Evolutionary conservation across 2,329 filamentous ascomycete species (phyloP).

Genomic region (Aspergillus oerlinghausenensis): DNA sequence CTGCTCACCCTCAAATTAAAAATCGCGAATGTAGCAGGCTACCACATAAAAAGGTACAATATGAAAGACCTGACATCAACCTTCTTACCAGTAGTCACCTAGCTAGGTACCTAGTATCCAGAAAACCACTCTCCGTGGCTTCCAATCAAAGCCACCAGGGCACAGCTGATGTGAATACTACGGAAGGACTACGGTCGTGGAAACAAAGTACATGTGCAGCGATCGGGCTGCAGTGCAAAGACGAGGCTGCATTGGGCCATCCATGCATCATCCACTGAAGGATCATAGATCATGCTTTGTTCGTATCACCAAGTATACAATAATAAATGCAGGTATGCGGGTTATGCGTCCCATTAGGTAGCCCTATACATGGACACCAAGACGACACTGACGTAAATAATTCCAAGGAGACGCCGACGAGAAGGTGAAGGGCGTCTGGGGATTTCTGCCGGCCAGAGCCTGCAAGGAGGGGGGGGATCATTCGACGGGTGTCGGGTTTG

Average conservation of each 20-base stretch:
- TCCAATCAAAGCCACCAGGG: neutral
- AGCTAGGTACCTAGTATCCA: too few species aligned
- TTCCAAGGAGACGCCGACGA: neutral
- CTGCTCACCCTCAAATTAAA: neutral
- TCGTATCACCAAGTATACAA: neutral
- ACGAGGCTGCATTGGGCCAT: conserved; percentile 13
- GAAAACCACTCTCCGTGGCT: too few species aligned
- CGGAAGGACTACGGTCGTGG: neutral
- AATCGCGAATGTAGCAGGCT: neutral
- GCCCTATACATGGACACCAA: neutral
- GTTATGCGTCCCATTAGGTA: neutral
- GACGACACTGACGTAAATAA: neutral
- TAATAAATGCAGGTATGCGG: neutral
- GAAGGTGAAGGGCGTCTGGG: too few species aligned
- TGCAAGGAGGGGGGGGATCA: neutral
- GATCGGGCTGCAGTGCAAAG: conserved; percentile 11
- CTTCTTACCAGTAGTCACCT: too few species aligned
- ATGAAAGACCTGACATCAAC: too few species aligned
- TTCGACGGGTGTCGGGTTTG: neutral
- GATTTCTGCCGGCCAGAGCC: too few species aligned
- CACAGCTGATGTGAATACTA: neutral
- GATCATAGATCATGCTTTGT: neutral
- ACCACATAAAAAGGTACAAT: neutral
- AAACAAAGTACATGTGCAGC: conserved; percentile 2
- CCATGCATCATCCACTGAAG: neutral